Percentiles rank a stretch among this genome's conserved stretches.
Conservation (phyloP, 805 yeast species). For the Saccharomycopsis vini region DNA sequence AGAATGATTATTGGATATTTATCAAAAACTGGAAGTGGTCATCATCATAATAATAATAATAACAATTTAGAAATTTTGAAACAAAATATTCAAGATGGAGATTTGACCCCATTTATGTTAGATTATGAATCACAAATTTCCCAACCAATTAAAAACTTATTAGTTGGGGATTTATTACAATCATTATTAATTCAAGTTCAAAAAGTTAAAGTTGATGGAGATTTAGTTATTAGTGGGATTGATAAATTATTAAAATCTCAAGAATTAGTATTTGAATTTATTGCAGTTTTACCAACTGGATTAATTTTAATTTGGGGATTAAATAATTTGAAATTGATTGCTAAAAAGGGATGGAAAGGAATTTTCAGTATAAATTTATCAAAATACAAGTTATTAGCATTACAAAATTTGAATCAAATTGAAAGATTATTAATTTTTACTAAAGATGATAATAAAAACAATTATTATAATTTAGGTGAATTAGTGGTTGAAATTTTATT, state of each 20-base stretch:
- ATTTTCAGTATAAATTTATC: conserved; percentile 24
- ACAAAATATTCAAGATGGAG: conserved; percentile 51
- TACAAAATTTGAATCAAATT: conserved; percentile 44
- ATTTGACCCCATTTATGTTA: conserved; percentile 69
- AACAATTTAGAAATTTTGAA: conserved; percentile 15
- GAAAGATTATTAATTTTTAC: conserved; percentile 40
- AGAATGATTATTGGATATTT: conserved; percentile 76
- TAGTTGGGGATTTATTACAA: conserved; percentile 62
- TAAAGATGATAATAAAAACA: conserved; percentile 14
- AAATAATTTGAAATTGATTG: conserved; percentile 25
- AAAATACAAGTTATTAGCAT: conserved; percentile 29
- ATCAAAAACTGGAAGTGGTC: conserved; percentile 22
- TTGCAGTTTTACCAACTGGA: conserved; percentile 79
- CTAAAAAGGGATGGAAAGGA: conserved; percentile 31
- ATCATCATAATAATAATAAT: conserved; percentile 7
- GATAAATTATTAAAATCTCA: conserved; percentile 85
- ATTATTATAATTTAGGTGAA: conserved; percentile 44
- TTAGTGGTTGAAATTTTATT: conserved; percentile 58
- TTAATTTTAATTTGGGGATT: conserved; percentile 44
- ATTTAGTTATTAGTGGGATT: conserved; percentile 80
- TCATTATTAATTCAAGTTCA: conserved; percentile 86
- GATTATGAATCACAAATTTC: conserved; percentile 71
- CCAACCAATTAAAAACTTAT: conserved; percentile 52
- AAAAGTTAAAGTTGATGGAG: conserved; percentile 92
- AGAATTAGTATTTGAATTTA: conserved; percentile 86